phyloP scores from a whole-genome alignment of 2,329 filamentous ascomycete species.

The Penicillium polonicum region DNA sequence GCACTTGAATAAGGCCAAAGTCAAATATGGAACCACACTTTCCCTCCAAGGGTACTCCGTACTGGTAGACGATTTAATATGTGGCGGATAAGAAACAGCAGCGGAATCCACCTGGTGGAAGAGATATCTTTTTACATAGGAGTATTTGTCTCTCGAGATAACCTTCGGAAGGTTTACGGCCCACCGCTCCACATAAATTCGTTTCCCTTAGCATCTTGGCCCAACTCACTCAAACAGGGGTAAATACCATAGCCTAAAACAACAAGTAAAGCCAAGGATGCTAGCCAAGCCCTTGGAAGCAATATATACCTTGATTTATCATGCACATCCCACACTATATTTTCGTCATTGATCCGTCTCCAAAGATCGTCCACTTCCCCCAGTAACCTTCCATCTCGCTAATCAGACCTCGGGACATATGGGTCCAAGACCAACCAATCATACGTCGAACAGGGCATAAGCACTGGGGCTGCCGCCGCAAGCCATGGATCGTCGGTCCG shows the following conservation, averaged over 20 bases:
- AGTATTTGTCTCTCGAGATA: slow-evolving; percentile 20
- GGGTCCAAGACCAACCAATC: slow-evolving; percentile 3
- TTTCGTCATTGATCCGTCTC: not conserved
- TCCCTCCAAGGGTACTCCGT: not conserved
- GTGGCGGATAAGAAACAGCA: not conserved
- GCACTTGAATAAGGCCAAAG: not conserved
- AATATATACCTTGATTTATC: not conserved
- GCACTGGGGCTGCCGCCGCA: slow-evolving; percentile 14
- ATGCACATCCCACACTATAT: not conserved
- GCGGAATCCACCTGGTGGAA: not conserved
- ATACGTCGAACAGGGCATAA: not conserved
- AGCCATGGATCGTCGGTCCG: slow-evolving; percentile 11
- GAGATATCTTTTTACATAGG: slow-evolving; percentile 23
- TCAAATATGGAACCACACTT: not conserved
- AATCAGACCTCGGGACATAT: not conserved
- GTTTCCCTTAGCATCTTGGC: slow-evolving; percentile 1
- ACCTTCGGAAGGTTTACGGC: slow-evolving; percentile 3
- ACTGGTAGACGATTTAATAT: not conserved
- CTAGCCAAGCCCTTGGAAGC: not conserved
- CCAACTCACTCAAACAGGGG: slow-evolving; percentile 1
- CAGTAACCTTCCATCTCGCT: not conserved
- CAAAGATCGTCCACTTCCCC: slow-evolving; percentile 9
- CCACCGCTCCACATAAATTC: slow-evolving; percentile 20
- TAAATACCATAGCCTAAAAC: not conserved
- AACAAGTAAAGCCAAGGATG: not conserved